phyloP scores from a whole-genome alignment of 768 basidiomycete species.

The Hydnomerulius pinastri region DNA sequence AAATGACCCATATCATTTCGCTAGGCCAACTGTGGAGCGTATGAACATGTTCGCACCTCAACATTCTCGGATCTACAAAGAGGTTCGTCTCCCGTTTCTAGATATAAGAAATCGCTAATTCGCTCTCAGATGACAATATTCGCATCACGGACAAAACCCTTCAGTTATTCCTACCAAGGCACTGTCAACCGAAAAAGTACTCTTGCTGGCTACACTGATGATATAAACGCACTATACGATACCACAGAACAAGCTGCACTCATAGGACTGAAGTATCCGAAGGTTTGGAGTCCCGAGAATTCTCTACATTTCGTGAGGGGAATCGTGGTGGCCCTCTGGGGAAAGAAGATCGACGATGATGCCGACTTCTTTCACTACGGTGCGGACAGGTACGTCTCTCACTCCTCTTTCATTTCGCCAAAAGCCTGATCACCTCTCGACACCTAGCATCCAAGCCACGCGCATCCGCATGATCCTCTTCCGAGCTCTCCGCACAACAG shows the following conservation, averaged over 20 bases:
- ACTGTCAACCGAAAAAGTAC: slow-evolving; percentile 12
- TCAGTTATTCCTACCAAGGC: slow-evolving; percentile 3
- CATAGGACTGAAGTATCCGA: slow-evolving; percentile 14
- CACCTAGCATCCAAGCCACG: slow-evolving; percentile 39
- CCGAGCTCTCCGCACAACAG: slow-evolving; percentile 30
- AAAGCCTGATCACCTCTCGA: not conserved
- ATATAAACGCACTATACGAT: slow-evolving; percentile 16
- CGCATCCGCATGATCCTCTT: slow-evolving; percentile 43
- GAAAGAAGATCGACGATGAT: slow-evolving; percentile 11
- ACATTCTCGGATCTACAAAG: slow-evolving; percentile 21
- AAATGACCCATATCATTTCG: not conserved
- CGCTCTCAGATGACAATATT: slow-evolving; percentile 18
- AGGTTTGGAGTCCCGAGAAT: slow-evolving; percentile 16
- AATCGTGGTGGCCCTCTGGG: slow-evolving; percentile 13
- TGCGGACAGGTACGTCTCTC: slow-evolving; percentile 8
- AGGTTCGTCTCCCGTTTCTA: slow-evolving; percentile 7
- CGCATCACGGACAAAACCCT: slow-evolving; percentile 10
- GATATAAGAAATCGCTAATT: not conserved
- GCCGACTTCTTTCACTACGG: slow-evolving; percentile 13
- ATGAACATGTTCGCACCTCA: slow-evolving; percentile 23
- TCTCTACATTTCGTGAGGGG: slow-evolving; percentile 14
- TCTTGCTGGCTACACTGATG: slow-evolving; percentile 8
- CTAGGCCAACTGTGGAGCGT: slow-evolving; percentile 16
- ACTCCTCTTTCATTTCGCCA: not conserved
- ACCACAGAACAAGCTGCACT: slow-evolving; percentile 2